A percentile compares a stretch with the other conserved stretches of the same genome.
These are phyloP conservation scores for Hygrophorus pudorinus DNA, from an alignment of 768 basidiomycete species.

Conservation along the genomic window DNA sequence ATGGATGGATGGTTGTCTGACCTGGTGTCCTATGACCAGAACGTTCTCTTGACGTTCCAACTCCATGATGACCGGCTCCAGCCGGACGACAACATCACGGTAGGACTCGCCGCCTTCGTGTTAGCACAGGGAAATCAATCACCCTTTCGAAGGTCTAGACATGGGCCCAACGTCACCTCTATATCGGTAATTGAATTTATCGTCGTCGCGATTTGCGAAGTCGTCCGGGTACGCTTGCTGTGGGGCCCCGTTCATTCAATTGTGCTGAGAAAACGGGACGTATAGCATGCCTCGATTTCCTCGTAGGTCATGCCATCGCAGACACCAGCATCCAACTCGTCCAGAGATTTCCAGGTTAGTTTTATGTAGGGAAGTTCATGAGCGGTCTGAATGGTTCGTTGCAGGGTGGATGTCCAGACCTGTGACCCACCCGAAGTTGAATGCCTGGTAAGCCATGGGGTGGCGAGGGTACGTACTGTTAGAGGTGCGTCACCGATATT, in stretches of 20 bases:
- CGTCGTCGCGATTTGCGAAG: slow-evolving; percentile 94
- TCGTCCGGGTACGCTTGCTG: slow-evolving; percentile 96
- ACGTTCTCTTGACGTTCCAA: slow-evolving; percentile 97
- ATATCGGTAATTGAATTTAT: slow-evolving; percentile 99
- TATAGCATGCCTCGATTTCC: slow-evolving; percentile 77
- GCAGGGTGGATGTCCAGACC: slow-evolving; percentile 99
- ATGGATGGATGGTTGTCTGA: slow-evolving; percentile 24
- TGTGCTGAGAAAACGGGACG: neutral
- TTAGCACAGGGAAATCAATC: neutral
- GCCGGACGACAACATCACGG: slow-evolving; percentile 87
- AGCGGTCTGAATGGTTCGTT: slow-evolving; percentile 87
- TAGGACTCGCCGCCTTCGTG: slow-evolving; percentile 74
- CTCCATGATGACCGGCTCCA: slow-evolving; percentile 99
- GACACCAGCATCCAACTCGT: slow-evolving; percentile 97
- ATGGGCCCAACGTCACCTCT: slow-evolving; percentile 34
- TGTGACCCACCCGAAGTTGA: slow-evolving; percentile 18
- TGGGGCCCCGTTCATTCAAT: neutral
- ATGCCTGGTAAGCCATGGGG: slow-evolving; percentile 1
- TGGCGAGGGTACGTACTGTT: slow-evolving; percentile 45
- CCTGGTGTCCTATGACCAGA: slow-evolving; percentile 92
- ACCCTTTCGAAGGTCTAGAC: neutral
- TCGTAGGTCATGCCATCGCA: slow-evolving; percentile 99
- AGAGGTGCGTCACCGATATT: slow-evolving; percentile 85
- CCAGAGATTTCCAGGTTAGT: slow-evolving; percentile 96
- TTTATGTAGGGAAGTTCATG: slow-evolving; percentile 76